phyloP scores from a whole-genome alignment of 1,284 basidiomycete species.

The Rhodotorula sp. region DNA sequence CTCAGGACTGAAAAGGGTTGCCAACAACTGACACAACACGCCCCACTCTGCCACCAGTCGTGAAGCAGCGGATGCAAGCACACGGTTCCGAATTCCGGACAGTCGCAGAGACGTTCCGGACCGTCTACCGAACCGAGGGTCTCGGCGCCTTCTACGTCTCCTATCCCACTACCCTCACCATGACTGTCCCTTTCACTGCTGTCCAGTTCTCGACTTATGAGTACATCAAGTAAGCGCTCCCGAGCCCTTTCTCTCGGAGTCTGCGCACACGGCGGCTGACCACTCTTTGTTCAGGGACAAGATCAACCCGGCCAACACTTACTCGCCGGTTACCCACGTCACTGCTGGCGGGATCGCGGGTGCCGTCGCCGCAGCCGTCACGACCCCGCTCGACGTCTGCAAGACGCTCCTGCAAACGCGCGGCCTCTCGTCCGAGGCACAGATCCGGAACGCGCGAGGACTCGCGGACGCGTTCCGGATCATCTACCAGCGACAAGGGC shows the following conservation, averaged over 20 bases:
- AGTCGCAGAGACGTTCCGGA: constrained; percentile 74
- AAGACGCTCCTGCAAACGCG: constrained; percentile 96
- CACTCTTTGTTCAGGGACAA: constrained; percentile 51
- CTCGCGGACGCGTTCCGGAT: constrained; percentile 87
- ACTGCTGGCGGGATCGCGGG: constrained; percentile 88
- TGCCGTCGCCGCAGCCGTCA: constrained; percentile 89
- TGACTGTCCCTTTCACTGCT: constrained; percentile 97
- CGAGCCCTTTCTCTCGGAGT: no score
- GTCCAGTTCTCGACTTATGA: constrained; percentile 98
- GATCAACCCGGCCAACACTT: constrained; percentile 79
- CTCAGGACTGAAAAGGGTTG: no score
- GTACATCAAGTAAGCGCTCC: constrained; percentile 63
- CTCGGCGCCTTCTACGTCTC: constrained; percentile 93
- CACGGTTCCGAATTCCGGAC: constrained; percentile 86
- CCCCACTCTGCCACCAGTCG: constrained; percentile 60
- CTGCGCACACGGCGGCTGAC: neutral
- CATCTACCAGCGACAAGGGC: constrained; percentile 80
- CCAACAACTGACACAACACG: neutral
- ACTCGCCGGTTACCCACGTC: constrained; percentile 89
- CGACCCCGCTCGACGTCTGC: constrained; percentile 96
- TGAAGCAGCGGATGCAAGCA: constrained; percentile 99
- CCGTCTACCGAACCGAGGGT: constrained; percentile 83
- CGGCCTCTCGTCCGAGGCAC: constrained; percentile 73
- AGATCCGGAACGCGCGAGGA: constrained; percentile 78
- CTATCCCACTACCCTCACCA: constrained; percentile 94